Percentiles rank a stretch among this genome's conserved stretches.
phyloP scores from a whole-genome alignment of 1,284 basidiomycete genomes.

The Moniliella sp. region DNA sequence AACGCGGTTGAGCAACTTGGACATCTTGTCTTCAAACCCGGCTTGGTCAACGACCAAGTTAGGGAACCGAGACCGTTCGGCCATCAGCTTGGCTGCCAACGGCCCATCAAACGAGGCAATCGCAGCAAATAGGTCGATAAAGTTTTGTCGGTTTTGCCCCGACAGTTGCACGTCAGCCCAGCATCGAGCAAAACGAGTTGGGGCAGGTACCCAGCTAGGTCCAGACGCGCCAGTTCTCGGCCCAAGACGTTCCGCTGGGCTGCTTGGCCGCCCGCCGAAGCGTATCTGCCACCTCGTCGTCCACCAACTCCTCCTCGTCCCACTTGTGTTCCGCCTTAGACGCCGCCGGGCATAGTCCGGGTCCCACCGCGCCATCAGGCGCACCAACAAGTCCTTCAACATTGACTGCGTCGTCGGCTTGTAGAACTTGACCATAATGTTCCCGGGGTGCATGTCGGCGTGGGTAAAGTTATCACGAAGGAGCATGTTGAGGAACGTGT shows the following conservation, averaged over 20 bases:
- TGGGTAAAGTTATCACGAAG: slow-evolving; percentile 95
- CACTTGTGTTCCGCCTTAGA: too few species aligned
- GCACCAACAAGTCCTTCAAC: slow-evolving; percentile 14
- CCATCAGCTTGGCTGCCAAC: slow-evolving; percentile 78
- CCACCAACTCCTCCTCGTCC: slow-evolving; percentile 29
- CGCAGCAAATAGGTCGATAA: slow-evolving; percentile 84
- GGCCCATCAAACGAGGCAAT: slow-evolving; percentile 93
- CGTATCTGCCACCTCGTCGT: slow-evolving; percentile 44
- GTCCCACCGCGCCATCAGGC: slow-evolving; percentile 25
- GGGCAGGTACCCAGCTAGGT: slow-evolving; percentile 59
- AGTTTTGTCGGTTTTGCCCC: slow-evolving; percentile 61
- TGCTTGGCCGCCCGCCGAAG: slow-evolving; percentile 44
- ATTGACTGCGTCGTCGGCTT: slow-evolving; percentile 42
- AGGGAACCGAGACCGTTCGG: slow-evolving; percentile 77
- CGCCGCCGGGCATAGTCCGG: slow-evolving; percentile 20
- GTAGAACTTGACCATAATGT: slow-evolving; percentile 90
- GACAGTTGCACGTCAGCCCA: slow-evolving; percentile 75
- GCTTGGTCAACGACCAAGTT: slow-evolving; percentile 74
- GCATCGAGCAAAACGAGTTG: slow-evolving; percentile 92
- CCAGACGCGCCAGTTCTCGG: slow-evolving; percentile 46
- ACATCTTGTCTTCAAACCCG: slow-evolving; percentile 88
- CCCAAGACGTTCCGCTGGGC: slow-evolving; percentile 50
- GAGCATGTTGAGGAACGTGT: slow-evolving; percentile 97
- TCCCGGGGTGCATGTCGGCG: slow-evolving; percentile 62
- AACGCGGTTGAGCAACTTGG: slow-evolving; percentile 73